phyloP scores from a whole-genome alignment of 2,329 filamentous ascomycete species.

The Daldinia eschscholtzii region DNA sequence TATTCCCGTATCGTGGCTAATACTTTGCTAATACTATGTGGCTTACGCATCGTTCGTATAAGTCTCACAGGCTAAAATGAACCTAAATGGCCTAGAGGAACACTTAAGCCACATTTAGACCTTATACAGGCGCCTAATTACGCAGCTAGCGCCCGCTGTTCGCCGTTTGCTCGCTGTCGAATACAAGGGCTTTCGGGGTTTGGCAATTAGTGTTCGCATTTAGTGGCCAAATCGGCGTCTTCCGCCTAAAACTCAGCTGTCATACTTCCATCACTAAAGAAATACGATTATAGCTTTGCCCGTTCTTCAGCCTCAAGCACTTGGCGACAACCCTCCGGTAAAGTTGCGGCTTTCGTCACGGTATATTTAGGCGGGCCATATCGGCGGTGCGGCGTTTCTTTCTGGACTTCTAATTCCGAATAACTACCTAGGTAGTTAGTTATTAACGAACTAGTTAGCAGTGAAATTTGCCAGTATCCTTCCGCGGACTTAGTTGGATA shows the following conservation, averaged over 20 bases:
- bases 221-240: conserved; percentile 31
- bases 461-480: not conserved
- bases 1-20: conserved; percentile 41
- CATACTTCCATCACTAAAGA: conserved; percentile 4
- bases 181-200: conserved; percentile 37
- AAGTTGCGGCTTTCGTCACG: conserved; percentile 1
- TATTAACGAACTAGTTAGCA: not conserved
- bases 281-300: not conserved
- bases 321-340: conserved; percentile 9
- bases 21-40: conserved; percentile 31
- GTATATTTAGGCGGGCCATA: not conserved
- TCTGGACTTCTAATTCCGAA: conserved; percentile 6
- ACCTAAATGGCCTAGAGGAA: not conserved
- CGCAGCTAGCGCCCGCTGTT: conserved; percentile 30
- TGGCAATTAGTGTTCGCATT: conserved; percentile 20
- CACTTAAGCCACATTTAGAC: conserved; percentile 37
- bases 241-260: conserved; percentile 23
- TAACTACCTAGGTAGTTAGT: not conserved
- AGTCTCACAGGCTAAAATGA: conserved; percentile 19
- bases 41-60: conserved; percentile 13
- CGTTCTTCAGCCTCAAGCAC: conserved; percentile 1
- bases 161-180: conserved; percentile 41
- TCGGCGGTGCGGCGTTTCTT: conserved; percentile 28
- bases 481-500: not conserved
- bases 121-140: conserved; percentile 16